These are phyloP conservation scores for Bruguiera parviflora DNA, from an alignment of 345 rosid species.

Conservation along the genomic window DNA sequence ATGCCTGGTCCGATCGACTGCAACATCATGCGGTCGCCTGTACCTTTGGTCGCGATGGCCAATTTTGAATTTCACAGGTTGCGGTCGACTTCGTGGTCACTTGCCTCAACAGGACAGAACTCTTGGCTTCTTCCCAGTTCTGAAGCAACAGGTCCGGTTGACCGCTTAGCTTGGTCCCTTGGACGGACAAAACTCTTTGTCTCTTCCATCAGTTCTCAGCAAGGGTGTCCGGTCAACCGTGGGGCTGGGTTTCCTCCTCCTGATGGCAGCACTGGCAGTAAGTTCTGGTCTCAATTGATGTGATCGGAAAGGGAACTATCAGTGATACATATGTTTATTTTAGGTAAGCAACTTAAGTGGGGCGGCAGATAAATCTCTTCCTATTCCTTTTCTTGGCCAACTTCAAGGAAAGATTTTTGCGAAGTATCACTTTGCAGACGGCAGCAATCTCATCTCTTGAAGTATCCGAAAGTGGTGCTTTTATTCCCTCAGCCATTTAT, in stretches of 20 bases:
- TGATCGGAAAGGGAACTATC: conserved; percentile 37
- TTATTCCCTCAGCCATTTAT: conserved; percentile 6
- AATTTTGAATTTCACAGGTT: too few relatives aligned
- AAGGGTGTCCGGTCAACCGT: conserved; percentile 50
- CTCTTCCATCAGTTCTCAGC: conserved; percentile 38
- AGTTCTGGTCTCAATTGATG: conserved; percentile 36
- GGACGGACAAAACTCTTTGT: too few relatives aligned
- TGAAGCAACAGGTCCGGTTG: too few relatives aligned
- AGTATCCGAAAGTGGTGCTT: conserved; percentile 13
- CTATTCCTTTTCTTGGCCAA: too few relatives aligned
- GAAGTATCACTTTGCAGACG: conserved; percentile 46
- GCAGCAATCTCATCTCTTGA: conserved; percentile 17
- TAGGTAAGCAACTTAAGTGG: conserved; percentile 45
- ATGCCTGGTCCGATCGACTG: too few relatives aligned
- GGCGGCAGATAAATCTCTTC: conserved; percentile 5
- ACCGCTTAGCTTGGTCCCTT: too few relatives aligned
- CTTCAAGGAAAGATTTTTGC: conserved; percentile 8
- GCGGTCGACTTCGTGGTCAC: too few relatives aligned
- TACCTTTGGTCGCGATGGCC: too few relatives aligned
- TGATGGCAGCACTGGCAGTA: conserved; percentile 52
- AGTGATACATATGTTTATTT: conserved; percentile 54
- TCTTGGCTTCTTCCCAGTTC: too few relatives aligned
- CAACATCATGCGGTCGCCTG: too few relatives aligned
- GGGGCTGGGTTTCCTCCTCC: conserved; percentile 47
- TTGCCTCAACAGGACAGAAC: too few relatives aligned